Evolutionary conservation across 2,329 filamentous ascomycete genomes (phyloP).

Genomic region (Trematosphaeria pertusa): DNA sequence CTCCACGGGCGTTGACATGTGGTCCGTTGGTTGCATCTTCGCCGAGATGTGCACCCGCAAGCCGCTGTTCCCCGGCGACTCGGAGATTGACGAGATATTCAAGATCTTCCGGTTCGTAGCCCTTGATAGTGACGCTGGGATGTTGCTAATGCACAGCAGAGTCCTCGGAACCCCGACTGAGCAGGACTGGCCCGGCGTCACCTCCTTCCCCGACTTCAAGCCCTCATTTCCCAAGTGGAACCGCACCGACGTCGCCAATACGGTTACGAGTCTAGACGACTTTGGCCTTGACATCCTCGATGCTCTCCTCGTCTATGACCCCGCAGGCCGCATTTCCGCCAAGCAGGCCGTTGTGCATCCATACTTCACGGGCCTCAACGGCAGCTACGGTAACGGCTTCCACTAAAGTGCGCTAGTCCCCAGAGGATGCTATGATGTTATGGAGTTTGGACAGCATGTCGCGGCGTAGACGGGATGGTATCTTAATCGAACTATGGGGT

Average conservation of each 20-base stretch:
- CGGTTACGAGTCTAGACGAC: constrained; percentile 78
- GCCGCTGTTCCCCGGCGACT: constrained; percentile 90
- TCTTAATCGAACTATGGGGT: constrained; percentile 12
- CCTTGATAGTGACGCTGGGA: too few species aligned
- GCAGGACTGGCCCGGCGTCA: constrained; percentile 85
- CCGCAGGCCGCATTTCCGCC: constrained; percentile 83
- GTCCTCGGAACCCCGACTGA: constrained; percentile 84
- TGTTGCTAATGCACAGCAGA: constrained; percentile 24
- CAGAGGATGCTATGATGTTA: constrained; percentile 40
- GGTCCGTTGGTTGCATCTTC: constrained; percentile 93
- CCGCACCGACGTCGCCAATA: constrained; percentile 68
- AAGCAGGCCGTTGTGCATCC: constrained; percentile 86
- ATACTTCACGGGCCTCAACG: constrained; percentile 71
- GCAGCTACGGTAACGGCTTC: constrained; percentile 42
- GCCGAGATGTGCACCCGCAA: constrained; percentile 96
- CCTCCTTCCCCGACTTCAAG: constrained; percentile 95
- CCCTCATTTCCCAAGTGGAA: constrained; percentile 90
- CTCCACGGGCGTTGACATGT: constrained; percentile 94
- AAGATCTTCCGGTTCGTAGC: constrained; percentile 81
- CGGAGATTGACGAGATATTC: constrained; percentile 93
- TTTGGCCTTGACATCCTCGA: constrained; percentile 72
- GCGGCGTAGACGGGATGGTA: constrained; percentile 16
- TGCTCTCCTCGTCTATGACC: constrained; percentile 82
- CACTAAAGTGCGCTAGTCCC: constrained; percentile 31
- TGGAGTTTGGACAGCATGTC: constrained; percentile 30